These are phyloP conservation scores for Amphicarpaea edgeworthii DNA, from an alignment of 306 rosid species.

Conservation along the genomic window DNA sequence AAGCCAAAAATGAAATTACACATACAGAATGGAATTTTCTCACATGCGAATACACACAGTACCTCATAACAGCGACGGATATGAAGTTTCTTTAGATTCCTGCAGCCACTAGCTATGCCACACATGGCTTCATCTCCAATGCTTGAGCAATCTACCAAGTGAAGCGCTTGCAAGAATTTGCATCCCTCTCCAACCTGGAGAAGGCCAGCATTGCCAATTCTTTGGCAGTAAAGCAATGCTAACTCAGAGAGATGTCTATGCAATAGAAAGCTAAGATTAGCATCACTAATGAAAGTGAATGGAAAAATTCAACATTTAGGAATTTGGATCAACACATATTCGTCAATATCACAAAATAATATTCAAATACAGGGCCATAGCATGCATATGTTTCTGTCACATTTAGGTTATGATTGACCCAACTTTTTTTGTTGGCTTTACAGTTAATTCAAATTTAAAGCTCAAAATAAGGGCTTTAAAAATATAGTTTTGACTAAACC, in stretches of 20 bases:
- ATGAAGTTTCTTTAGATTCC: slow-evolving; percentile 85
- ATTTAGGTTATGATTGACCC: neutral
- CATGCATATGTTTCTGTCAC: slow-evolving; percentile 1
- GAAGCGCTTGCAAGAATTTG: slow-evolving; percentile 85
- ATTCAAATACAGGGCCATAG: slow-evolving; percentile 20
- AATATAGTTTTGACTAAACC: neutral
- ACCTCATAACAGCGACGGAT: slow-evolving; percentile 97
- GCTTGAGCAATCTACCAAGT: slow-evolving; percentile 92
- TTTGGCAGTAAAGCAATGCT: slow-evolving; percentile 86
- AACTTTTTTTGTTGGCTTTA: neutral
- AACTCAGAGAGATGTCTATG: slow-evolving; percentile 81
- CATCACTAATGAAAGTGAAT: slow-evolving; percentile 23
- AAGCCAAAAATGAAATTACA: slow-evolving; percentile 25
- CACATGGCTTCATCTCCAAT: slow-evolving; percentile 93
- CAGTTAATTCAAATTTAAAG: neutral
- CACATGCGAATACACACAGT: neutral
- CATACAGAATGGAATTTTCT: slow-evolving; percentile 9
- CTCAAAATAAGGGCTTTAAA: neutral
- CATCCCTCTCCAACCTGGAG: slow-evolving; percentile 84
- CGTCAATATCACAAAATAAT: slow-evolving; percentile 18
- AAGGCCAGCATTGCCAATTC: slow-evolving; percentile 78
- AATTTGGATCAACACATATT: slow-evolving; percentile 27
- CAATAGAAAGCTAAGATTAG: slow-evolving; percentile 46
- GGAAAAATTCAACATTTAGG: slow-evolving; percentile 5
- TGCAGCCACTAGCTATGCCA: slow-evolving; percentile 85